Conservation (phyloP, 129 eudicot genomes). For the Oenanthe sinensis region DNA sequence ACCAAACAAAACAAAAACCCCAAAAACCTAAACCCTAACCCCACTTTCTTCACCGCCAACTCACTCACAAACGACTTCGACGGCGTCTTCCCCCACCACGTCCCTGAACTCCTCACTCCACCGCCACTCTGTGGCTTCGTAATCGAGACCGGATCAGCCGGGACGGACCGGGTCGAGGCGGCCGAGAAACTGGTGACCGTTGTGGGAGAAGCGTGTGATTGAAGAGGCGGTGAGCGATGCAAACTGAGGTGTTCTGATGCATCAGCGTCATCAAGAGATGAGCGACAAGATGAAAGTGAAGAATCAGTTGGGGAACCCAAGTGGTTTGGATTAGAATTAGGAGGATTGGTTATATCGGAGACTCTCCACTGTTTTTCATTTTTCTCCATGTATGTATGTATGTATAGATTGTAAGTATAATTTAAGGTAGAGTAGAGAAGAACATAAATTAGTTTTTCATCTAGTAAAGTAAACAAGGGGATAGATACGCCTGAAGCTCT, state of each 20-base stretch:
- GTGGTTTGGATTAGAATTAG: too few relatives aligned
- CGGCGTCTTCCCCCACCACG: conserved; percentile 27
- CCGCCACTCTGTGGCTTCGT: conserved; percentile 22
- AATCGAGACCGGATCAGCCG: conserved; percentile 20
- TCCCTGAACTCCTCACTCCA: conserved; percentile 10
- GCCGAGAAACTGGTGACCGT: conserved; percentile 5
- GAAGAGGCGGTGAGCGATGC: not conserved
- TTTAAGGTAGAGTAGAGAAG: not conserved
- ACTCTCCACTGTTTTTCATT: not conserved
- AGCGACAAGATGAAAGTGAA: conserved; percentile 27
- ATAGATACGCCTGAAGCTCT: too few relatives aligned
- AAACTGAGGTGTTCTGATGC: not conserved
- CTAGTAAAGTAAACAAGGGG: too few relatives aligned
- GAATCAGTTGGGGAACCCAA: conserved; percentile 16
- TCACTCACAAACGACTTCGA: conserved; percentile 31
- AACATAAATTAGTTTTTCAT: too few relatives aligned
- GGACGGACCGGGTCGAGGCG: conserved; percentile 20
- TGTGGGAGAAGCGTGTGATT: not conserved
- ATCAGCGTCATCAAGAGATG: conserved; percentile 29
- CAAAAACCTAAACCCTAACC: conserved; percentile 66
- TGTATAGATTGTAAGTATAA: not conserved
- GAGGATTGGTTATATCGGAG: not conserved
- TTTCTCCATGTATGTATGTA: not conserved
- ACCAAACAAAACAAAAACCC: conserved; percentile 68
- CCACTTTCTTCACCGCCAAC: conserved; percentile 51